Percentiles rank a stretch among this genome's conserved stretches.
Conservation (phyloP, 148 eudicot genomes). For the Amaranthus cruentus region DNA sequence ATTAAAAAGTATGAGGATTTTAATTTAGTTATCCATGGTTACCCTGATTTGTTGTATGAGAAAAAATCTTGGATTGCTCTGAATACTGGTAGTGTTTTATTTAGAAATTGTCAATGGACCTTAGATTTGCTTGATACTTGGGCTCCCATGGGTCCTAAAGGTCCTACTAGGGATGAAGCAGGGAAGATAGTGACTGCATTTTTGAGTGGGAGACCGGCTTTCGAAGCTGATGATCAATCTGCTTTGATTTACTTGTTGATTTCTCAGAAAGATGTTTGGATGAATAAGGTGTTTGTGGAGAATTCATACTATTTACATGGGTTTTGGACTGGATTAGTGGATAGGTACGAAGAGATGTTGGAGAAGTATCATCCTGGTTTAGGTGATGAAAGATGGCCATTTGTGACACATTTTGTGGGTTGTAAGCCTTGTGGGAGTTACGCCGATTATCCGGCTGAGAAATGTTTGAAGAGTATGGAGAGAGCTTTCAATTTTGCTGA, state of each 20-base stretch:
- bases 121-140: conserved; percentile 80
- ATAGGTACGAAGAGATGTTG: conserved; percentile 69
- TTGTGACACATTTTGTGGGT: conserved; percentile 85
- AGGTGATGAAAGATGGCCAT: conserved; percentile 94
- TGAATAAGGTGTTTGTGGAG: conserved; percentile 72
- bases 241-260: conserved; percentile 69
- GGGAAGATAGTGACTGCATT: conserved; percentile 59
- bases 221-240: conserved; percentile 87
- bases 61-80: conserved; percentile 82
- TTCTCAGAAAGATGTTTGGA: conserved; percentile 56
- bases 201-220: conserved; percentile 71
- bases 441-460: conserved; percentile 78
- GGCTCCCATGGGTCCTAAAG: conserved; percentile 92
- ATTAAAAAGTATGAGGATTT: conserved; percentile 36
- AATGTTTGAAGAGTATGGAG: conserved; percentile 91
- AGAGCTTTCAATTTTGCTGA: conserved; percentile 92
- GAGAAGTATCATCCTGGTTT: conserved; percentile 76
- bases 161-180: conserved; percentile 63
- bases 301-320: conserved; percentile 82
- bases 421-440: conserved; percentile 94
- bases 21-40: conserved; percentile 77
- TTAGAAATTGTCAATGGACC: conserved; percentile 83
- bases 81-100: conserved; percentile 80
- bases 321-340: conserved; percentile 84
- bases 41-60: conserved; percentile 64